These are phyloP conservation scores for Megacollybia marginata DNA, from an alignment of 768 basidiomycete species.

Conservation along the genomic window DNA sequence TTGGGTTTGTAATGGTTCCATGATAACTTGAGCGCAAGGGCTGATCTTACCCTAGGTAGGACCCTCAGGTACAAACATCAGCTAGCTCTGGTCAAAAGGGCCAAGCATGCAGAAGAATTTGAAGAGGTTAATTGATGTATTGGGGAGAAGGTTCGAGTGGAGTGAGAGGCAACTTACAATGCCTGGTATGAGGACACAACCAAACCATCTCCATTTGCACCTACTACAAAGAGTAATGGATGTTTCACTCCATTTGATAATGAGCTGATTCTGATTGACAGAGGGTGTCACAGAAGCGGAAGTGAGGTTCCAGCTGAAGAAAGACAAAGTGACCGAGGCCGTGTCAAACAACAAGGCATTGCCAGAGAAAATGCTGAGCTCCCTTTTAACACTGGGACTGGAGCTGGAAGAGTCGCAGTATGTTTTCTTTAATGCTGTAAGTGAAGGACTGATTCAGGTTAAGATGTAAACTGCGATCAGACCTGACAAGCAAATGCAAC, in stretches of 20 bases:
- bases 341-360: background rate
- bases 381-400: slow-evolving; percentile 2
- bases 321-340: background rate
- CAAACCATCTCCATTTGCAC: background rate
- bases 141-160: background rate
- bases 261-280: background rate
- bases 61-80: slow-evolving; percentile 2
- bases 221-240: background rate
- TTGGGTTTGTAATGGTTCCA: background rate
- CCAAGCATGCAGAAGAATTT: slow-evolving; percentile 1
- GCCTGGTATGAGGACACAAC: slow-evolving; percentile 2
- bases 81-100: slow-evolving; percentile 4
- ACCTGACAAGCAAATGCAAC: background rate
- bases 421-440: no score
- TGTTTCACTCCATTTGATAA: background rate
- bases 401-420: slow-evolving; percentile 9
- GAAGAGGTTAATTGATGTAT: slow-evolving; percentile 1
- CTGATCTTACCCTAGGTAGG: background rate
- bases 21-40: background rate
- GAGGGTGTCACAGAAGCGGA: slow-evolving; percentile 2
- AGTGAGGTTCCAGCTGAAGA: background rate
- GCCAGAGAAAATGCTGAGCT: background rate
- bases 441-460: no score
- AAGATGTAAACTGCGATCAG: background rate
- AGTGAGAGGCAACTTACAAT: slow-evolving; percentile 1